Base-by-base conservation (phyloP, 129 eudicot species). In the Escallonia herrerae region DNA sequence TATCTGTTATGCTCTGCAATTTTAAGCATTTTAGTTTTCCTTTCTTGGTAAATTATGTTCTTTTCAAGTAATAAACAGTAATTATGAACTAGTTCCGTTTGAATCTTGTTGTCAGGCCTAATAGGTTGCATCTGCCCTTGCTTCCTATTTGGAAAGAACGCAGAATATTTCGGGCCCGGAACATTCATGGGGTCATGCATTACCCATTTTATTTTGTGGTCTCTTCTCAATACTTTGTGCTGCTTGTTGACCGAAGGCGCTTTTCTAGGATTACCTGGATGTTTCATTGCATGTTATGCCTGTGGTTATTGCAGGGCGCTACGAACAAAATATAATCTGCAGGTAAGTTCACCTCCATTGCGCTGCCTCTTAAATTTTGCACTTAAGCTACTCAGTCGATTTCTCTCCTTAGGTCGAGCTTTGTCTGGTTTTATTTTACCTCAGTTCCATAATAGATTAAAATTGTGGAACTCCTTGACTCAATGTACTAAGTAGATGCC, bases 271-370 rank as follows among this genome's bases (percentile, higher is more conserved):
- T 76, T 85, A 58, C 95, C 97, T 61, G 95, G 95, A 65, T 87
- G 95, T 78, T 82, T 91, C 68, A 77, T 90, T 76, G 87, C 97
- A 76, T 91, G 84, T 46, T 87, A 84, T 62, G 95, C 94, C 39
- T 87, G 88, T 79, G 80, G 90, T 62, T 91, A 91, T 37, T 90
- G 97, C n/a, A 72, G 64, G 77, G 74, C 89, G 40, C 77, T 91
- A 37, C 64, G 97, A 45, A 47, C 79, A 2, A 91, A 81, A 70
- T 87, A 82, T 73, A 90, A 87, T 70, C 76, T 90, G 62, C 85
- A 78, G 95, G 97, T 87, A 78, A 66, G 48, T 37, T 49, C 11
- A 63, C 58, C 49, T n/a, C 40, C 15, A 9, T 38, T 43, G 66
- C 65, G 52, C 48, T 61, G 51, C 40, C 15, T n/a, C 47, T 33